Base-by-base conservation (phyloP, 768 basidiomycete genomes). In the Trametes elegans region DNA sequence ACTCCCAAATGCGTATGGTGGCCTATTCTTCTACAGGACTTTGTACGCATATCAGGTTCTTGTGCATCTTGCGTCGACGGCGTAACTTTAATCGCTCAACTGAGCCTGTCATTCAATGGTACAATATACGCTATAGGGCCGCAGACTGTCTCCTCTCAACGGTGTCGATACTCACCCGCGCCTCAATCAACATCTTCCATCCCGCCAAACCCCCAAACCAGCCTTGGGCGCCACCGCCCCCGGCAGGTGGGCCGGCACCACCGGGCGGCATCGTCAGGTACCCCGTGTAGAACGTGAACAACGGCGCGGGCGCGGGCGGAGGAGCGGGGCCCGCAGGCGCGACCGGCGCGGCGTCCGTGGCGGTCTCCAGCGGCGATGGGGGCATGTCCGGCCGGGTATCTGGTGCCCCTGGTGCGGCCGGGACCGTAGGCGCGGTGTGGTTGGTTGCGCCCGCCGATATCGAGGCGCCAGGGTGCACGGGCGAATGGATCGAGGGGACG, bases 131-230 rank as follows among this genome's bases (percentile, higher is more conserved):
- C n/a, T n/a, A n/a, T n/a, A n/a, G n/a, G n/a, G n/a, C n/a, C n/a
- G n/a, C n/a, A n/a, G n/a, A n/a, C n/a, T n/a, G n/a, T n/a, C n/a
- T n/a, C n/a, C n/a, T n/a, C n/a, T n/a, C n/a, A 35, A 11, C n/a
- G 11, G 3, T 26, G 14, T 32, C 5, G 13, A 31, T 44, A 3
- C 5, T 19, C 1, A 0, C 19, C 9, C 21, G 19, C 11, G 29
- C 21, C 32, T 59, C 51, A 62, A 26, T 62, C 61, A 7, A 62
- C 57, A 19, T 62, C 61, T 14, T 59, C 61, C 45, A 62, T 56
- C 8, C 53, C 60, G 13, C 53, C 60, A 24, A 47, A 43, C 31
- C 48, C n/a, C 48, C 48, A 7, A 36, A 36, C 5, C 38, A 14
- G 38, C 2, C 38, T 14, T 11, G 14, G 40, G 40, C 49, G 29